phyloP scores from a whole-genome alignment of 495 filamentous ascomycete species.

The Tuber indicum region DNA sequence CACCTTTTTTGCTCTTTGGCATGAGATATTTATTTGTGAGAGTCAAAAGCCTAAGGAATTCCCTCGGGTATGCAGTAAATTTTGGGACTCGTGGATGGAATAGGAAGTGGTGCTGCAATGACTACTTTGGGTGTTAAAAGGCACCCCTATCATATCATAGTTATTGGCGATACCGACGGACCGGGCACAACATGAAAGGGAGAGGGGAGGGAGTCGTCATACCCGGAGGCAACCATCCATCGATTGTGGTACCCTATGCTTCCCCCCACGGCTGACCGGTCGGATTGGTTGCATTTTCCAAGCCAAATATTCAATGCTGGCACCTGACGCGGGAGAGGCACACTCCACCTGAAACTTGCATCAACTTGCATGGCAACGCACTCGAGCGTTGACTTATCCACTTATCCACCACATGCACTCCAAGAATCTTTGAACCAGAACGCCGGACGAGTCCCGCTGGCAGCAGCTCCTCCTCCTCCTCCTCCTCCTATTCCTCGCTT shows the following conservation, averaged over 20 bases:
- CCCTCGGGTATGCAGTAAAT: too few relatives aligned
- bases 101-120: too few relatives aligned
- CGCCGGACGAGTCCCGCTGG: background rate
- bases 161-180: background rate
- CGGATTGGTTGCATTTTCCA: background rate
- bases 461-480: background rate
- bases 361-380: background rate
- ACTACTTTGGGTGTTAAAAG: too few relatives aligned
- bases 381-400: background rate
- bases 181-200: background rate
- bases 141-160: too few relatives aligned
- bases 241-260: too few relatives aligned
- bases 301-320: background rate
- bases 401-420: too few relatives aligned
- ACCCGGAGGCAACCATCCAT: background rate
- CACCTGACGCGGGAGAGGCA: constrained; percentile 4
- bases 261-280: background rate
- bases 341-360: background rate
- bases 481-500: background rate
- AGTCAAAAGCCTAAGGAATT: too few relatives aligned
- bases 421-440: background rate
- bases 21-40: too few relatives aligned
- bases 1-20: too few relatives aligned
- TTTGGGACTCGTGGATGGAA: too few relatives aligned
- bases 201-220: background rate